A percentile compares a stretch with the other conserved stretches of the same genome.
phyloP scores from a whole-genome alignment of 2,329 filamentous ascomycete genomes.

The Huntiella decipiens region DNA sequence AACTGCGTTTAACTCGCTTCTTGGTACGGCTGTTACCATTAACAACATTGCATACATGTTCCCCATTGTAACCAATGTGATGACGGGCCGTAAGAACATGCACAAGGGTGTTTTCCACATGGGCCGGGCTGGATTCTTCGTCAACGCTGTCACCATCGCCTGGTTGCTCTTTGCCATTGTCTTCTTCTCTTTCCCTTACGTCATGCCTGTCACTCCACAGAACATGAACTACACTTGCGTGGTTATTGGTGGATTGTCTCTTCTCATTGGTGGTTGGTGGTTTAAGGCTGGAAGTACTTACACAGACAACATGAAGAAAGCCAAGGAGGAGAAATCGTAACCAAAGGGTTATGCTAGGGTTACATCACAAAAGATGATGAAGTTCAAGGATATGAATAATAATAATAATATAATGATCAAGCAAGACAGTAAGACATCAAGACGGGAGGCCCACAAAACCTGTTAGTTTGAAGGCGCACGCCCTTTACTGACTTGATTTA shows the following conservation, averaged over 20 bases:
- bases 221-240: conserved; percentile 29
- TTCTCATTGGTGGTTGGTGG: conserved; percentile 24
- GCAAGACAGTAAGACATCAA: too few relatives aligned
- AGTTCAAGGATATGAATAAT: not conserved
- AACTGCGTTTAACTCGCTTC: conserved; percentile 26
- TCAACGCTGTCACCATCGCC: conserved; percentile 20
- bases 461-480: too few relatives aligned
- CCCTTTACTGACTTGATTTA: too few relatives aligned
- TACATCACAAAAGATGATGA: not conserved
- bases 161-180: conserved; percentile 24
- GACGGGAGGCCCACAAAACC: too few relatives aligned
- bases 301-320: conserved; percentile 20
- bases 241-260: conserved; percentile 22
- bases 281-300: conserved; percentile 22
- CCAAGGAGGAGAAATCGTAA: conserved; percentile 15
- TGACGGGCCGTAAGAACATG: conserved; percentile 22
- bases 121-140: conserved; percentile 16
- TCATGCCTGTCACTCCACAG: conserved; percentile 19
- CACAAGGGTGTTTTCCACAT: conserved; percentile 23
- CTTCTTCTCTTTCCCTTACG: conserved; percentile 26
- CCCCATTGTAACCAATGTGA: conserved; percentile 25
- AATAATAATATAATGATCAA: too few relatives aligned
- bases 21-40: conserved; percentile 22
- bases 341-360: not conserved
- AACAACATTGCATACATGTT: conserved; percentile 27